These are phyloP conservation scores for Pythium diclinum DNA, from an alignment of 352 stramenopile genomes.

Conservation along the genomic window DNA sequence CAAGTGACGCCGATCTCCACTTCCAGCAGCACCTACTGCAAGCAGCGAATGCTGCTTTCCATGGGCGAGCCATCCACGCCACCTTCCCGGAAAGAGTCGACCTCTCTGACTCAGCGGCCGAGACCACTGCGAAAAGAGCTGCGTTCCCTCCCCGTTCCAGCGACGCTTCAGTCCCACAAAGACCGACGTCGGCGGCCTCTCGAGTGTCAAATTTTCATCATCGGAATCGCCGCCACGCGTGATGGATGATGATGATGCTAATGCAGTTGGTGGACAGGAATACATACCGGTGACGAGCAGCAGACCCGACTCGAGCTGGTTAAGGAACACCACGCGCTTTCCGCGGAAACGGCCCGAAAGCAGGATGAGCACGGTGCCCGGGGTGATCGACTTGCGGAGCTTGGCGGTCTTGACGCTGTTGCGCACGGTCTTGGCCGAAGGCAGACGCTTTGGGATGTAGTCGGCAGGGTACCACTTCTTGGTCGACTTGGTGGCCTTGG, in stretches of 20 bases:
- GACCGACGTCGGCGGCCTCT: constrained; percentile 25
- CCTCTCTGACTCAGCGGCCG: neutral
- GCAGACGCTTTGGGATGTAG: constrained; percentile 70
- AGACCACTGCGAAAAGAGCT: constrained; percentile 12
- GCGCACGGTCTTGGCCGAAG: constrained; percentile 72
- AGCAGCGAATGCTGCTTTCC: neutral
- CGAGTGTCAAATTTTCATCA: constrained; percentile 34
- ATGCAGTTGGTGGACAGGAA: neutral
- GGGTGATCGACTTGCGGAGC: constrained; percentile 95
- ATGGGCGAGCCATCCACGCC: constrained; percentile 10
- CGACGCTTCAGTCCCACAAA: constrained; percentile 11
- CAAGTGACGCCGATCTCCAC: constrained; percentile 18
- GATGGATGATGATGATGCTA: neutral
- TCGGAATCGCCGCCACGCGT: constrained; percentile 22
- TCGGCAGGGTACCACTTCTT: constrained; percentile 68
- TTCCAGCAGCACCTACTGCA: neutral
- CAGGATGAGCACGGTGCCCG: constrained; percentile 97
- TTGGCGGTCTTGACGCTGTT: constrained; percentile 90
- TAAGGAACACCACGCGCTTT: constrained; percentile 99
- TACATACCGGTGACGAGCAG: constrained; percentile 89
- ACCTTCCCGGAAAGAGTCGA: constrained; percentile 7
- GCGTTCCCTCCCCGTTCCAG: constrained; percentile 1
- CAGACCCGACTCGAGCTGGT: constrained; percentile 93
- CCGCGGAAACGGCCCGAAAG: constrained; percentile 96
- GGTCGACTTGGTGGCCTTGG: constrained; percentile 34